Evolutionary conservation across 768 basidiomycete species (phyloP).

Genomic region (Kwoniella botswanensis): DNA sequence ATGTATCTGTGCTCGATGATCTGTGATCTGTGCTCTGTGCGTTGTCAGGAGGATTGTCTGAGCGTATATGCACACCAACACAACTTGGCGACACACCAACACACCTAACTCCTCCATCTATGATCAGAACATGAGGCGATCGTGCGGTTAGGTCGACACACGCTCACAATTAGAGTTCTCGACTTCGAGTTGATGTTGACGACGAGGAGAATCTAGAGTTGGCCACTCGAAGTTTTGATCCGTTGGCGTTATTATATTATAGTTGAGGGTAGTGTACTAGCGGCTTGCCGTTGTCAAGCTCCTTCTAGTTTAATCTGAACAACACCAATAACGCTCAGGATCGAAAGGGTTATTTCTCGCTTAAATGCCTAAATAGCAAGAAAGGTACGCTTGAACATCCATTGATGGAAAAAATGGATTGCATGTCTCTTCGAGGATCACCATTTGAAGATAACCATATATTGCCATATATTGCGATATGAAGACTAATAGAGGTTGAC

Average conservation of each 20-base stretch:
- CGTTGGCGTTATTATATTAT: background rate
- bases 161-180: no score
- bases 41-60: background rate
- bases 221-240: background rate
- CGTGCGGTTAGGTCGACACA: no score
- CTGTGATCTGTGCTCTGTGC: no score
- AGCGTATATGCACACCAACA: background rate
- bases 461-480: no score
- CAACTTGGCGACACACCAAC: background rate
- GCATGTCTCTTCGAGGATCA: no score
- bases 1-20: no score
- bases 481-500: no score
- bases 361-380: no score
- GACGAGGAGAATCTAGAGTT: background rate
- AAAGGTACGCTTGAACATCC: background rate
- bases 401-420: background rate
- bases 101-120: background rate
- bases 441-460: no score
- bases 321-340: background rate
- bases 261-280: background rate
- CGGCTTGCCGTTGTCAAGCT: background rate
- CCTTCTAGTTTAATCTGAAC: no score
- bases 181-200: background rate
- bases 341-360: background rate
- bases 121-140: no score